phyloP scores from a whole-genome alignment of 2,329 filamentous ascomycete species.

The Pseudogymnoascus sp. region DNA sequence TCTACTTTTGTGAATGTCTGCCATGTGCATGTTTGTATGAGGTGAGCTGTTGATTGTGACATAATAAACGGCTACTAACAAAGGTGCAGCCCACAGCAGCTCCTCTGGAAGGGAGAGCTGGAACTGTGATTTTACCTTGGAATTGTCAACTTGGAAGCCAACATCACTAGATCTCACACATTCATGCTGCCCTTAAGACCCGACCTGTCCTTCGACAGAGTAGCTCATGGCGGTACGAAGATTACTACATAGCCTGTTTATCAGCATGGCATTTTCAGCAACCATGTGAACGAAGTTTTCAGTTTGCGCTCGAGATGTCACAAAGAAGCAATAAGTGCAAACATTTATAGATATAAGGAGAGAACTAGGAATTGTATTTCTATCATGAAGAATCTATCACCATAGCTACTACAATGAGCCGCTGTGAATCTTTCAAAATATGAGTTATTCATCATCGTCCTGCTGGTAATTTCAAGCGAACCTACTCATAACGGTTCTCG shows the following conservation, averaged over 20 bases:
- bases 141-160: neutral
- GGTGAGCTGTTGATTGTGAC: neutral
- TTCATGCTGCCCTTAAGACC: neutral
- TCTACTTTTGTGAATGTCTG: neutral
- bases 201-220: neutral
- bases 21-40: neutral
- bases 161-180: neutral
- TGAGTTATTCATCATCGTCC: neutral
- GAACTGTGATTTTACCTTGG: neutral
- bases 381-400: neutral
- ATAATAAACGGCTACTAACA: neutral
- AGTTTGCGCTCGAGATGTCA: neutral
- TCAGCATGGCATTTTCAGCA: neutral
- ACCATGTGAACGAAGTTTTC: neutral
- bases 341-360: neutral
- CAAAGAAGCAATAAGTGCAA: neutral
- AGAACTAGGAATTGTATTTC: neutral
- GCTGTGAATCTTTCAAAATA: neutral
- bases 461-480: neutral
- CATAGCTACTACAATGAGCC: neutral
- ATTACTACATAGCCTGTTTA: no score
- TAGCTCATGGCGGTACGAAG: neutral
- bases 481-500: neutral
- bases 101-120: neutral
- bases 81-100: neutral